These are phyloP conservation scores for Spatholobus suberectus DNA, from an alignment of 306 rosid genomes.

Conservation along the genomic window DNA sequence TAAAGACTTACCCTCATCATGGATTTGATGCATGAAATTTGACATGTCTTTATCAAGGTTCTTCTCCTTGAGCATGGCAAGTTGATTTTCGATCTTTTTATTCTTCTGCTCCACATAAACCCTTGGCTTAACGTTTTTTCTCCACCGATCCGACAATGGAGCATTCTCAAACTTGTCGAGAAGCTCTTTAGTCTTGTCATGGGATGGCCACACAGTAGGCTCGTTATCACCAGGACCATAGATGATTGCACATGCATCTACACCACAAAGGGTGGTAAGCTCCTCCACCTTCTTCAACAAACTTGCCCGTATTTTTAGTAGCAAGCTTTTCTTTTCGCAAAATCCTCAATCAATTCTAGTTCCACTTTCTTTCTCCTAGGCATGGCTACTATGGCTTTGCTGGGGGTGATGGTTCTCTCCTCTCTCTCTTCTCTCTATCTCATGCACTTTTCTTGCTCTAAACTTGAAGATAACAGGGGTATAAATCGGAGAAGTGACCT, in stretches of 20 bases:
- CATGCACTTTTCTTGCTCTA: not conserved
- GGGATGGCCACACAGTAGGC: constrained; percentile 36
- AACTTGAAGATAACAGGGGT: not conserved
- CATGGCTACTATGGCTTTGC: not conserved
- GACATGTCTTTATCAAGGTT: constrained; percentile 2
- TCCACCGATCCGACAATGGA: not conserved
- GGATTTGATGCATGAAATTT: not conserved
- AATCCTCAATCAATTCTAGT: not conserved
- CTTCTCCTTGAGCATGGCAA: not conserved
- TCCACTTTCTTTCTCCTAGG: not conserved
- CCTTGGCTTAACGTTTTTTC: not conserved
- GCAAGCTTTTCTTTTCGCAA: not conserved
- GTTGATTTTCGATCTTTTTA: not conserved
- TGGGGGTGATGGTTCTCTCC: not conserved
- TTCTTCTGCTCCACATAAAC: not conserved
- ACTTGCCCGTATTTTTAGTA: not conserved
- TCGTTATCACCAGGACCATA: not conserved
- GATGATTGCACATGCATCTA: not conserved
- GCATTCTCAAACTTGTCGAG: not conserved
- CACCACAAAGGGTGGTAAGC: not conserved
- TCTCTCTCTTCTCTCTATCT: not conserved
- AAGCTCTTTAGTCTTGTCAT: not conserved
- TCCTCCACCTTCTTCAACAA: constrained; percentile 25
- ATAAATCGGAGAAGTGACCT: not conserved
- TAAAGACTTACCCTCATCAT: constrained; percentile 3